A percentile compares a stretch with the other conserved stretches of the same genome.
phyloP scores from a whole-genome alignment of 2,329 filamentous ascomycete genomes.

The Exophiala bonariae region DNA sequence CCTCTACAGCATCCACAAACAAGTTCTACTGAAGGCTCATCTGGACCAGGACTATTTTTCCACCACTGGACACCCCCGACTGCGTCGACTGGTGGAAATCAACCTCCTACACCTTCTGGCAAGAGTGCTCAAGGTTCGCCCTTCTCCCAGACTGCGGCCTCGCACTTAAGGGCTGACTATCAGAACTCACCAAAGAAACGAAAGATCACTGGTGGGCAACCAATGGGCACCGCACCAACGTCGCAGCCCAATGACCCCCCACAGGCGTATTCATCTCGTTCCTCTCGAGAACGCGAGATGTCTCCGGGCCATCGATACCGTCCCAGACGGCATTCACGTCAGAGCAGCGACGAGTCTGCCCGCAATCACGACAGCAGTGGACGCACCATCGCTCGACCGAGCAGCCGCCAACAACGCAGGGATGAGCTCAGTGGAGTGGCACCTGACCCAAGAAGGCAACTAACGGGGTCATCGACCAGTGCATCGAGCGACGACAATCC shows the following conservation, averaged over 20 bases:
- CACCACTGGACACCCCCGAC: constrained; percentile 87
- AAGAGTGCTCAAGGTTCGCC: constrained; percentile 58
- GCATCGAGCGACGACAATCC: constrained; percentile 24
- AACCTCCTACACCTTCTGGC: constrained; percentile 73
- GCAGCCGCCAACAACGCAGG: constrained; percentile 29
- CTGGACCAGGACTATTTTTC: constrained; percentile 79
- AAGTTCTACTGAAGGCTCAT: constrained; percentile 57
- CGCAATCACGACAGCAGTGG: constrained; percentile 29
- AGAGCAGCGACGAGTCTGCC: constrained; percentile 64
- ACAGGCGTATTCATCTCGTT: constrained; percentile 54
- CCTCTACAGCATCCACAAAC: constrained; percentile 55
- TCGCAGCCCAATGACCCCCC: constrained; percentile 50
- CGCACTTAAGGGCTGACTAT: constrained; percentile 57
- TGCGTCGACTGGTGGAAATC: constrained; percentile 60
- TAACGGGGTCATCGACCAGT: constrained; percentile 22
- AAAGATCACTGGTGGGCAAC: constrained; percentile 64
- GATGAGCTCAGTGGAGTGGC: constrained; percentile 25
- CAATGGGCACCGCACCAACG: constrained; percentile 51
- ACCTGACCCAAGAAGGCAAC: constrained; percentile 20
- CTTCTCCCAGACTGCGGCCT: constrained; percentile 45
- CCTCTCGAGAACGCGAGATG: constrained; percentile 52
- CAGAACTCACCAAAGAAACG: constrained; percentile 82
- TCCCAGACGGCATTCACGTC: constrained; percentile 61
- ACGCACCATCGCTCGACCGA: constrained; percentile 25
- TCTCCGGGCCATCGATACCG: constrained; percentile 55